Evolutionary conservation across 345 rosid genomes (phyloP), one percentile per base, ranked within the genome.

Genomic region (Murraya koenigii): DNA sequence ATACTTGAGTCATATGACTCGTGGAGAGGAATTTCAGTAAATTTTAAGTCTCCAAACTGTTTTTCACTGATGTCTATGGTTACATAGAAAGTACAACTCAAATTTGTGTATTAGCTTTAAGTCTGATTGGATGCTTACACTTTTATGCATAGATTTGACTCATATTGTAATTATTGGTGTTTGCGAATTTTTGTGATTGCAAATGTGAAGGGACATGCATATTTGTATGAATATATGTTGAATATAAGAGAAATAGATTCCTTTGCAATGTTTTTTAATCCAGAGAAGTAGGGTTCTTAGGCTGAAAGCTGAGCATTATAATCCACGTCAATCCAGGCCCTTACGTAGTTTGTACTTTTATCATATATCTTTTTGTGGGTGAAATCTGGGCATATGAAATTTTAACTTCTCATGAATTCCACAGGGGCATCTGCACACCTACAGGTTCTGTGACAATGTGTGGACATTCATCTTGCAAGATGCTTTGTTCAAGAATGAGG

Each of bases 391-490:
- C 32, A 58, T 58, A 13, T 36, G 39, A 58, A 72, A 36, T 25
- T 49, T 59, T 73, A 10, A 30, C 20, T 64, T 47, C 7, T 61
- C 70, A 8, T 41, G n/a, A 54, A 49, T 78, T 22, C 26, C 63
- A 35, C 92, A 94, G 99, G 99, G 99, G 47, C 99, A 97, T 85
- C 87, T 97, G 77, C 99, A 96, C 87, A 96, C 97, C 17, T 96
- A 96, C 85, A 90, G 99, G 85, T 96, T 94, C 89, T 94, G 99
- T 78, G 99, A 97, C 95, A 93, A 93, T 39, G 97, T 97, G 20
- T 97, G 99, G 99, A 97, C 99, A 62, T 97, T 97, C 89, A 94
- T 97, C 83, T 83, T 97, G 78, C 97, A 90, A 80, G 78, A 86
- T 63, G 97, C 94, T 1, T 0, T 33, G 77, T 94, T 97, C 82